Evolutionary conservation across 2,329 filamentous ascomycete species (phyloP), one percentile per base, ranked within the genome.

Genomic region (Colletotrichum gigasporum): DNA sequence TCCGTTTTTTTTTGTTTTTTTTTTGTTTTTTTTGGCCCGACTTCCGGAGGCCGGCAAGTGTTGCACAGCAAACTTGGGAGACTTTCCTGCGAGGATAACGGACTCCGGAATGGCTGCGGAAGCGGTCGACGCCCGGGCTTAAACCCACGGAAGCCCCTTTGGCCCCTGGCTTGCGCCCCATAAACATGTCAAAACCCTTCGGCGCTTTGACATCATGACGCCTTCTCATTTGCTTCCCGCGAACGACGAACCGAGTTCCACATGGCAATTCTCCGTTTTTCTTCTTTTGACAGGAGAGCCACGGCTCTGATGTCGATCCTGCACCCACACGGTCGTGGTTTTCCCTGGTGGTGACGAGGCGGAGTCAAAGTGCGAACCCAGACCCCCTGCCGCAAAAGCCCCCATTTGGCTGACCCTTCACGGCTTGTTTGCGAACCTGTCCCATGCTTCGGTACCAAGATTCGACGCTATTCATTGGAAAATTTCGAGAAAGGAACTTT

Each of bases 111-210:
- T 26, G 14, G 16, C 24, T 34, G 18, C 52, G 52, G 52, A 45
- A n/a, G n/a, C n/a, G n/a, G 41, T 32, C 53, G 41, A 14, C 11
- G n/a, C 12, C 30, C 30, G 20, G 41, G 12, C 41, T 4, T 35
- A 18, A n/a, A 30, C 6, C 44, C 4, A 32, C 26, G 52, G 28
- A 35, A 56, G 41, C 41, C 52, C 52, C 41, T 30, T 47, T 7
- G 22, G 16, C 14, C 39, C 52, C 52, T 41, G 39, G 52, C 20
- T 34, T 20, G 12, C 14, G 26, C n/a, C 35, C 51, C 51, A 42
- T 54, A 35, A 16, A n/a, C 39, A 56, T 18, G 41, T 56, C 52
- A 37, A 45, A 56, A 41, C 52, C 39, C 53, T n/a, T 26, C 41
- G 53, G 53, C 41, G 53, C 53, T 56, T 47, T 47, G 53, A 56